Percentiles rank a stretch among this genome's conserved stretches.
Conservation (phyloP, 768 basidiomycete genomes). For the Phlebiopsis flavidoalba region DNA sequence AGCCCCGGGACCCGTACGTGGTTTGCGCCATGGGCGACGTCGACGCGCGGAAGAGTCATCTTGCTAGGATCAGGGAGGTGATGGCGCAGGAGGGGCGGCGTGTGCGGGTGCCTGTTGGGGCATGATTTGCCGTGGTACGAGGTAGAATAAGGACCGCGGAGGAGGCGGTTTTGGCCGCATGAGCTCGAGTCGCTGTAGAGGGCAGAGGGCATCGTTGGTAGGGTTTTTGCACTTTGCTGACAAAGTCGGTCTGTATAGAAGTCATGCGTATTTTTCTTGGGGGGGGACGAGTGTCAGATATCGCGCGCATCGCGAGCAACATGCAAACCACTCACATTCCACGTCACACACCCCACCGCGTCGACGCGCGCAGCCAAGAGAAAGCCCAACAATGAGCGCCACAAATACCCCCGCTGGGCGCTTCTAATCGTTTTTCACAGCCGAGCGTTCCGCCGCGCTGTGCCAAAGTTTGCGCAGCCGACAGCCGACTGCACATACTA, state of each 20-base stretch:
- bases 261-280: too few relatives aligned
- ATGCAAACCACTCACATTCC: background rate
- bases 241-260: too few relatives aligned
- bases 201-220: too few relatives aligned
- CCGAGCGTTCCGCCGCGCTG: background rate
- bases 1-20: background rate
- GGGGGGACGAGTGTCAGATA: too few relatives aligned
- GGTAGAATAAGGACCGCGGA: background rate
- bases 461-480: background rate
- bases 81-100: background rate
- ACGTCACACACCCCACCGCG: background rate
- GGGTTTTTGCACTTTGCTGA: too few relatives aligned
- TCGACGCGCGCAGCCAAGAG: background rate
- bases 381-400: background rate
- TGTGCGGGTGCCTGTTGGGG: constrained; percentile 3
- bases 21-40: background rate
- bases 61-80: background rate
- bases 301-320: background rate
- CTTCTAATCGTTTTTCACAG: background rate
- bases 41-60: background rate
- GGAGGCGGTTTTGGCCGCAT: background rate
- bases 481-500: constrained; percentile 5
- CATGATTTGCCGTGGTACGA: constrained; percentile 4
- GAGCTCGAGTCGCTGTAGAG: background rate
- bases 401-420: background rate